These are phyloP conservation scores for Curvularia spicifera DNA, from an alignment of 2,329 filamentous ascomycete genomes.

Conservation along the genomic window DNA sequence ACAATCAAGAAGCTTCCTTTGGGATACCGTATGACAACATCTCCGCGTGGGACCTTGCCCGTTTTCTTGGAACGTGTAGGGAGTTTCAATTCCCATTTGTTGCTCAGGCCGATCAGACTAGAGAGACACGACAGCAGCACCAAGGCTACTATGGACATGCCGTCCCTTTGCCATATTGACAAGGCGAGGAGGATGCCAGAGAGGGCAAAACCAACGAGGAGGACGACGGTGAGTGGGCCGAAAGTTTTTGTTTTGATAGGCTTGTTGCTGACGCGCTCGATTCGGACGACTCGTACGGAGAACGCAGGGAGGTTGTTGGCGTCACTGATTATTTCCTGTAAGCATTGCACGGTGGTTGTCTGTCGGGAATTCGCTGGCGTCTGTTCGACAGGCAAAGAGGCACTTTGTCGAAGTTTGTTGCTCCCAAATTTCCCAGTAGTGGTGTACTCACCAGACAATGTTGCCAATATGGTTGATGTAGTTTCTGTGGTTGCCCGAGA, in stretches of 20 bases:
- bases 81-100: slow-evolving; percentile 57
- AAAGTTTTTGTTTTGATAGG: slow-evolving; percentile 53
- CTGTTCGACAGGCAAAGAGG: slow-evolving; percentile 17
- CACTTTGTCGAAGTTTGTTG: slow-evolving; percentile 2
- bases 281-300: slow-evolving; percentile 52
- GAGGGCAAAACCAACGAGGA: slow-evolving; percentile 54
- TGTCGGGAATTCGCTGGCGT: neutral
- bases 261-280: slow-evolving; percentile 41
- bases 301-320: slow-evolving; percentile 46
- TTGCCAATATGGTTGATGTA: slow-evolving; percentile 58
- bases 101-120: slow-evolving; percentile 57
- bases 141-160: slow-evolving; percentile 59
- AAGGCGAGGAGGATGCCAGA: slow-evolving; percentile 53
- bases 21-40: slow-evolving; percentile 59
- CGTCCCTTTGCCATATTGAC: slow-evolving; percentile 56
- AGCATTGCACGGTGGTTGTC: neutral
- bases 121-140: slow-evolving; percentile 57
- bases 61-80: slow-evolving; percentile 45
- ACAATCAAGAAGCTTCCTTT: slow-evolving; percentile 60
- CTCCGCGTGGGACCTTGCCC: slow-evolving; percentile 47
- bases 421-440: neutral
- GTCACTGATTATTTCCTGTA: slow-evolving; percentile 32
- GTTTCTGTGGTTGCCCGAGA: slow-evolving; percentile 56
- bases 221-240: slow-evolving; percentile 55
- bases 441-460: slow-evolving; percentile 50